Evolutionary conservation across 129 eudicot species (phyloP), one percentile per base, ranked within the genome.

Genomic region (Tanacetum coccineum): DNA sequence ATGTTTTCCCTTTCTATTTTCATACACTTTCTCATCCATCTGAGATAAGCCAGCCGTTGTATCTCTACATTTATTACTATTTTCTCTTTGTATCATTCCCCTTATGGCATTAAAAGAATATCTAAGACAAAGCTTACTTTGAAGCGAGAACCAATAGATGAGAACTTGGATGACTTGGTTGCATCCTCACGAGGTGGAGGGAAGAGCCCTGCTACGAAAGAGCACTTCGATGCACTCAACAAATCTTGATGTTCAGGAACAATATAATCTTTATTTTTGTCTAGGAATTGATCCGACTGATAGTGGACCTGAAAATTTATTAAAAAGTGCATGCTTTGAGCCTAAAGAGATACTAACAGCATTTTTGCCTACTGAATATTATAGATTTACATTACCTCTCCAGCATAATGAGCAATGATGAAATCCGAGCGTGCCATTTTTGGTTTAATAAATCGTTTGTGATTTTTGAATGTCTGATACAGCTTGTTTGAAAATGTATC

Each of bases 191-290:
- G 81, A 40, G 64, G 60, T 44, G 87, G 95, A 80, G 99, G 99
- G 72, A 93, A 93, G 61, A 89, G 92, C 52, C 83, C 95, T 46
- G 86, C 79, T 49, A 89, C 93, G 71, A 93, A 93, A 67, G 99
- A 69, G 80, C 99, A 93, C 73, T 82, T 86, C 76, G 99, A 93
- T 74, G 95, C 78, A 84, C 75, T 74, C 76, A 89, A 81, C 85
- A 93, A 66, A 83, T 93, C 99, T 79, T 89, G 95, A 84, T 93
- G 95, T 75, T 93, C 99, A 10, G 96, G 90, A 70, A 93, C 96
- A 74, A 88, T 81, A 79, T 86, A 93, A 74, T 86, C 99, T 78
- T 93, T 93, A 75, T 93, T 93, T 80, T 93, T 93, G 77, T 93
- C 99, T 66, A 93, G 62, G 76, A 93, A 93, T 53, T 80, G 95